Percentiles rank a stretch among this genome's conserved stretches.
Conservation (phyloP, 2,329 filamentous ascomycete genomes). For the Neopestalotiopsis sp. region DNA sequence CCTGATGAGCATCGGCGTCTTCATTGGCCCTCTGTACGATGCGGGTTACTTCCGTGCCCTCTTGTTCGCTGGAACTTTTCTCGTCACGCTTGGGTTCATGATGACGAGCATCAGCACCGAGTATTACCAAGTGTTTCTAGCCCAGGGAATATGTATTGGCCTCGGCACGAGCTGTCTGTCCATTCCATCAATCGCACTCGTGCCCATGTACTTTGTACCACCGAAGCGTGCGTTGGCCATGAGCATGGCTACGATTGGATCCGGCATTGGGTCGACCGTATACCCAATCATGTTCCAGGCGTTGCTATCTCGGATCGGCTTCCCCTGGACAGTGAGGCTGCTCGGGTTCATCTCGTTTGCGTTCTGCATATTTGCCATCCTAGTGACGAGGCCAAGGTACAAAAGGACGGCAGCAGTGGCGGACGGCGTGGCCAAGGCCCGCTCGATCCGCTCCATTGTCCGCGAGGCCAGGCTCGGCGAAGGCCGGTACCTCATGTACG, state of each 20-base stretch:
- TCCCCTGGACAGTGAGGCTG: slow-evolving; percentile 12
- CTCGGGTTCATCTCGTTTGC: slow-evolving; percentile 15
- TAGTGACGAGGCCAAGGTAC: slow-evolving; percentile 12
- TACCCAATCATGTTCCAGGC: slow-evolving; percentile 19
- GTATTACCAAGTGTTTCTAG: slow-evolving; percentile 15
- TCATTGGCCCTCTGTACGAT: slow-evolving; percentile 38
- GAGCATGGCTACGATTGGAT: slow-evolving; percentile 3
- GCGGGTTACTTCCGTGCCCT: slow-evolving; percentile 34
- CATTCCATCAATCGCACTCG: slow-evolving; percentile 14
- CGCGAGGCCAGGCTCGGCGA: slow-evolving; percentile 11
- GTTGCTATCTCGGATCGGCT: slow-evolving; percentile 4
- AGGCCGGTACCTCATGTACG: slow-evolving; percentile 3
- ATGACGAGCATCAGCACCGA: slow-evolving; percentile 14
- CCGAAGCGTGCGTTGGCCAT: slow-evolving; percentile 9
- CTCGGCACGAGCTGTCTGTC: slow-evolving; percentile 14
- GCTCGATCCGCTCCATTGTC: slow-evolving; percentile 6
- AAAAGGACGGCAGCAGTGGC: background rate
- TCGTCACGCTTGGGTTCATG: slow-evolving; percentile 22
- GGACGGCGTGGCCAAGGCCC: background rate
- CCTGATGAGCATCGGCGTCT: slow-evolving; percentile 34
- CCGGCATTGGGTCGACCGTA: slow-evolving; percentile 1
- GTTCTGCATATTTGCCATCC: slow-evolving; percentile 13
- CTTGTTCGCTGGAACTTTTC: slow-evolving; percentile 29
- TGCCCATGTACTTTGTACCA: slow-evolving; percentile 15
- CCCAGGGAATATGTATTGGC: slow-evolving; percentile 13